Percentiles rank a stretch among this genome's conserved stretches.
Evolutionary conservation across 805 yeast genomes (phyloP).

Genomic region (Wickerhamiella lipophila): DNA sequence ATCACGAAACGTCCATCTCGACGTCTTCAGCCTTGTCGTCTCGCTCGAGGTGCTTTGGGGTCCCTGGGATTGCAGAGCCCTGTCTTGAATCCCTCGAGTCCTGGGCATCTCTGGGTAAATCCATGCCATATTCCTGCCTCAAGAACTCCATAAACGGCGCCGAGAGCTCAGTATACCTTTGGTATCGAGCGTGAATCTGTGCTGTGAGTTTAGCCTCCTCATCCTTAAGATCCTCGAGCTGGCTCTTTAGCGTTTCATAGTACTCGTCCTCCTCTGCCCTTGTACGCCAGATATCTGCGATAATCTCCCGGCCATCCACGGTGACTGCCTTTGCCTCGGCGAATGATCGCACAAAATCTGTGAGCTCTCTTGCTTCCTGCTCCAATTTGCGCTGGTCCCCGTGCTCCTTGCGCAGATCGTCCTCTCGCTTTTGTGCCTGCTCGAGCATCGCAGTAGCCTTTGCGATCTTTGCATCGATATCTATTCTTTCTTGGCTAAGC

Average conservation of each 20-base stretch:
- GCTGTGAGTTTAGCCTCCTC: not conserved
- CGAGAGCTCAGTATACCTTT: not conserved
- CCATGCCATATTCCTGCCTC: too few relatives aligned
- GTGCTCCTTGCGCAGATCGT: not conserved
- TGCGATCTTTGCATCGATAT: not conserved
- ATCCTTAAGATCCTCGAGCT: not conserved
- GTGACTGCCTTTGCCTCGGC: not conserved
- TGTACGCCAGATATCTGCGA: not conserved
- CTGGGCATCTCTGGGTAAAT: not conserved
- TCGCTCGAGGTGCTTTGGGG: not conserved
- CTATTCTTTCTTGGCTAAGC: not conserved
- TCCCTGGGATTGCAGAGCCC: not conserved
- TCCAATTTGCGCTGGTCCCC: not conserved
- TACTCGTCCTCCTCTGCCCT: constrained; percentile 1
- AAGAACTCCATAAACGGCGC: not conserved
- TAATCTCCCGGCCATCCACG: not conserved
- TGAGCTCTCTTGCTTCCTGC: not conserved
- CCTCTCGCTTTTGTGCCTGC: not conserved
- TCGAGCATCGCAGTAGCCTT: not conserved
- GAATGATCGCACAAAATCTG: not conserved
- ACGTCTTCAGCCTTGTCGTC: not conserved
- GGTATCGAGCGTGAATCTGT: not conserved
- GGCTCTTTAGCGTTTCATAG: not conserved
- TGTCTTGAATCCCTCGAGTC: not conserved
- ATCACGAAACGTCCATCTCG: not conserved